phyloP scores from a whole-genome alignment of 2,329 filamentous ascomycete genomes.

The Sarocladium brachiariae region DNA sequence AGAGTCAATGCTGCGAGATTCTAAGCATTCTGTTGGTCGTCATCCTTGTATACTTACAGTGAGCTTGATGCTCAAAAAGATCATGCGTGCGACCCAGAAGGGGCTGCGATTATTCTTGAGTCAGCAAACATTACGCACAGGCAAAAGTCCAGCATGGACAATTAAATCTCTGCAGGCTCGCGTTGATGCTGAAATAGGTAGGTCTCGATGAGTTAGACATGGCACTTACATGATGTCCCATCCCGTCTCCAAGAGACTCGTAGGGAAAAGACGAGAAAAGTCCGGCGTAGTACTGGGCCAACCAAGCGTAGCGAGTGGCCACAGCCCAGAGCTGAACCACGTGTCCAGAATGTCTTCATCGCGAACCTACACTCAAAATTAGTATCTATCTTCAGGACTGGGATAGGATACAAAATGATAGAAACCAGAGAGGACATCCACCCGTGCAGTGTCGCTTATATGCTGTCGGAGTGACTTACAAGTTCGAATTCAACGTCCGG shows the following conservation, averaged over 20 bases:
- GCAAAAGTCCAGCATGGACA: not conserved
- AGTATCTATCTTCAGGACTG: too few species aligned
- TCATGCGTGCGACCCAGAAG: conserved; percentile 74
- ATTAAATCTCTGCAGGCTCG: too few species aligned
- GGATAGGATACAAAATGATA: too few species aligned
- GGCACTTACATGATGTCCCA: conserved; percentile 60
- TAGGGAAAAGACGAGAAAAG: conserved; percentile 71
- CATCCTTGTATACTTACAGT: conserved; percentile 39
- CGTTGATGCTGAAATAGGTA: too few species aligned
- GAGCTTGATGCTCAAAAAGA: conserved; percentile 79
- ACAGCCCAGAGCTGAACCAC: conserved; percentile 83
- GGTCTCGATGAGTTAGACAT: conserved; percentile 55
- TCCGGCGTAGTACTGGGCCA: conserved; percentile 74
- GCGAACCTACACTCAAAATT: conserved; percentile 47
- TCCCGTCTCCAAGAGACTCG: conserved; percentile 74
- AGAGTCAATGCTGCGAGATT: not conserved
- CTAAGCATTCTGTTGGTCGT: not conserved
- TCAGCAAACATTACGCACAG: not conserved
- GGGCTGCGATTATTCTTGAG: not conserved
- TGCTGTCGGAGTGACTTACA: conserved; percentile 65
- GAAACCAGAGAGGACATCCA: not conserved
- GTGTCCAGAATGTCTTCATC: conserved; percentile 83
- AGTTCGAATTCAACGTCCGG: conserved; percentile 38
- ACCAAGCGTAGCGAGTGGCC: conserved; percentile 80
- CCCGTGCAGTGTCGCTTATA: conserved; percentile 44